Base-by-base conservation (phyloP, 1,284 basidiomycete genomes). In the Afroboletus lepidellus region DNA sequence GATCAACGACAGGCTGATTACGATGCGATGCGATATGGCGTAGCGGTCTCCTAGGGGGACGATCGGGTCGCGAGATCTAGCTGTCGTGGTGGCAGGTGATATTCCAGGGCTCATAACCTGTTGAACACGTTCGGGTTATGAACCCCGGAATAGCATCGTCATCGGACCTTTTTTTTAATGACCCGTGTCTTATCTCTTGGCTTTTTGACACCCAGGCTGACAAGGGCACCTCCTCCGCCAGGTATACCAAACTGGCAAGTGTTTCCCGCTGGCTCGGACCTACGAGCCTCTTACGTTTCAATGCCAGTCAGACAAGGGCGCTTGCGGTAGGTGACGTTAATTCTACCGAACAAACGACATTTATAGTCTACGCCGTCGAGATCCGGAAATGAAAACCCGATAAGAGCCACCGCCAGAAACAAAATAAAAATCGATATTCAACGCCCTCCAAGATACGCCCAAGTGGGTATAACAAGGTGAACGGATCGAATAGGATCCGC, bases 71-170 rank as follows among this genome's bases (percentile, higher is more conserved):
- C 23, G 23, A 47, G 51, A 54, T 63, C 61, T 33, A 59, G 29
- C 30, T 46, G 13, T 24, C 50, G 1, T 25, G 48, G 46, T 64
- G 61, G 56, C 59, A 50, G 5, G 34, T 39, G 38, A 12, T 54
- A 60, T 62, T 62, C 38, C 62, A 13, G 60, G 62, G 61, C 62
- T 67, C 63, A 64, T 66, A 64, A 65, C 62, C 64, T 65, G 0
- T 49, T 16, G 34, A 21, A n/a, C n/a, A n/a, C 0, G 9, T 24
- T 39, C 5, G 33, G 50, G 33, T 46, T 47, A 65, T 65, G 61
- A 51, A 43, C 53, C 36, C 30, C 49, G 58, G 47, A 63, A 55
- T 53, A 53, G 36, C 46, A 2, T 45, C 46, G 56, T 65, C 53
- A 52, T 54, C 46, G 24, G 45, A 32, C 9, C 41, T 41, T 50